Base-by-base conservation (phyloP, 148 eudicot species). In the Vaccinium vitisidaea region DNA sequence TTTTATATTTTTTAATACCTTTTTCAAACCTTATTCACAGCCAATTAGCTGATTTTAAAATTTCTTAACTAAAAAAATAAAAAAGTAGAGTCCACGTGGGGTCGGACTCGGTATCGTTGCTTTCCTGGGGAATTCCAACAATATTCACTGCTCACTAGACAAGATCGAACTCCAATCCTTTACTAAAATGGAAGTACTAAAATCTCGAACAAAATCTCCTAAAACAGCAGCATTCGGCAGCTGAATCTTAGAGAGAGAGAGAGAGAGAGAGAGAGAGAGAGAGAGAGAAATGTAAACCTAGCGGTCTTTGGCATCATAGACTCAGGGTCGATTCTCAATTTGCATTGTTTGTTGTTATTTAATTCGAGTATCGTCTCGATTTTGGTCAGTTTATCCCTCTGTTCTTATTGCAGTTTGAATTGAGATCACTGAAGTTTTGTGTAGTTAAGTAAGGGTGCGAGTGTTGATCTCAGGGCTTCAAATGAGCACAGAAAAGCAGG, bases 401-500 rank as follows among this genome's bases (percentile, higher is more conserved):
- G 43, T 43, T 46, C 12, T 2, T 18, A 39, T 75, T 6, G 46
- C 3, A 23, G 63, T 23, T 9, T 53, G 46, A 75, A 81, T 67
- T 67, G 76, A 82, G 76, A 16, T 36, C 61, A 46, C 69, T 69
- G 25, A 48, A 48, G 52, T 39, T 65, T 23, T 50, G 6, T 14
- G 53, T 77, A 16, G 14, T 39, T 6, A 73, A 19, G 49, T 36
- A 75, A 59, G n/a, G 30, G 78, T 73, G 30, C 67, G 82, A 48
- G 52, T 77, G 43, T 84, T 73, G 78, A 76, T 75, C 56, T 30
- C 82, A 43, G 75, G 84, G 84, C 56, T 80, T 61, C 61, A 84
- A 87, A 92, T 92, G 94, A 92, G 92, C 88, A 73, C 90, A 32
- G 90, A 90, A 59, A 87, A 88, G 91, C 89, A 88, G 73, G 54